These are phyloP conservation scores for Calonectria pseudoreteaudii DNA, from an alignment of 2,329 filamentous ascomycete species.

Conservation along the genomic window DNA sequence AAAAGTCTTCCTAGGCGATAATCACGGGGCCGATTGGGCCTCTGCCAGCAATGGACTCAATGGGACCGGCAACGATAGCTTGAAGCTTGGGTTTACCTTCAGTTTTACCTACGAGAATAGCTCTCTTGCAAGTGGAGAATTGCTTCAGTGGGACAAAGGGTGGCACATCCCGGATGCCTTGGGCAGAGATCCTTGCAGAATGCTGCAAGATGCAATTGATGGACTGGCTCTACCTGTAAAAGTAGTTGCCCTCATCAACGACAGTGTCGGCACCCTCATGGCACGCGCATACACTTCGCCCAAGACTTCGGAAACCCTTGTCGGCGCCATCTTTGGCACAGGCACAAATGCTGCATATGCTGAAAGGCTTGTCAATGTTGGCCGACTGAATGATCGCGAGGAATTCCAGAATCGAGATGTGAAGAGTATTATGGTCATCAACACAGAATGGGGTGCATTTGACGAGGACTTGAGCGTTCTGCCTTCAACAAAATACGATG, in stretches of 20 bases:
- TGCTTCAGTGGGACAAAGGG: constrained; percentile 21
- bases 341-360: constrained; percentile 86
- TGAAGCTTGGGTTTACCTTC: constrained; percentile 14
- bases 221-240: background rate
- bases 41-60: background rate
- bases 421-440: constrained; percentile 12
- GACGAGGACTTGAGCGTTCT: constrained; percentile 13
- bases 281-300: constrained; percentile 72
- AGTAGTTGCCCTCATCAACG: constrained; percentile 18
- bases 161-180: constrained; percentile 14
- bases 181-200: constrained; percentile 11
- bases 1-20: background rate
- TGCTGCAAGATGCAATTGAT: constrained; percentile 17
- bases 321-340: constrained; percentile 85
- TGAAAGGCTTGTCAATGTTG: constrained; percentile 67
- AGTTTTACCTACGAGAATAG: constrained; percentile 18
- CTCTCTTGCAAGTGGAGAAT: background rate
- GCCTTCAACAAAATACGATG: constrained; percentile 4
- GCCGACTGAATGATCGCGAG: constrained; percentile 59
- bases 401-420: background rate
- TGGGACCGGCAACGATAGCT: background rate
- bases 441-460: constrained; percentile 27
- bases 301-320: constrained; percentile 63
- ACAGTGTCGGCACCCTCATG: constrained; percentile 78
- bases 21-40: background rate